These are phyloP conservation scores for Penicillium fuscoglaucum DNA, from an alignment of 2,329 filamentous ascomycete genomes.

Conservation along the genomic window DNA sequence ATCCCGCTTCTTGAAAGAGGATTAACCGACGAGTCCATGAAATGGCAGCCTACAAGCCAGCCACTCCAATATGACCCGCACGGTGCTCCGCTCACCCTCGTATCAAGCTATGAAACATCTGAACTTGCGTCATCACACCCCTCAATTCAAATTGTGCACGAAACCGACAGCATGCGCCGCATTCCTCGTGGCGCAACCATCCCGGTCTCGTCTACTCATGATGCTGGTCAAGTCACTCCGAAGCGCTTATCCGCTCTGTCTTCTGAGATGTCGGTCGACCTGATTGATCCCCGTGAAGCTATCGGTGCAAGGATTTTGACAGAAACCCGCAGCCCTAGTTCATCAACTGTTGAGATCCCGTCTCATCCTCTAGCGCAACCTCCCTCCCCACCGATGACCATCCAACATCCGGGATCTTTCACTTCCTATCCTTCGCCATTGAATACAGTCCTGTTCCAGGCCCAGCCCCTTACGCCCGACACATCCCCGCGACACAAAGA, in stretches of 20 bases:
- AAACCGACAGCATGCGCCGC: slow-evolving; percentile 53
- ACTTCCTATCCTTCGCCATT: slow-evolving; percentile 34
- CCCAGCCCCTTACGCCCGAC: slow-evolving; percentile 45
- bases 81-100: slow-evolving; percentile 29
- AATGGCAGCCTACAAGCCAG: slow-evolving; percentile 38
- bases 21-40: slow-evolving; percentile 51
- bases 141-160: slow-evolving; percentile 53
- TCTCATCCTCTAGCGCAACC: slow-evolving; percentile 49
- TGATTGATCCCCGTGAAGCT: slow-evolving; percentile 45
- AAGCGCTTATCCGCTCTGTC: slow-evolving; percentile 57
- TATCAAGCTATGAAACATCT: slow-evolving; percentile 30
- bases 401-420: slow-evolving; percentile 40
- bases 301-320: slow-evolving; percentile 34
- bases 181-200: slow-evolving; percentile 48
- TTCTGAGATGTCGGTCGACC: slow-evolving; percentile 53
- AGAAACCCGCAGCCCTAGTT: slow-evolving; percentile 35
- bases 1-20: slow-evolving; percentile 74
- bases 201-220: slow-evolving; percentile 31
- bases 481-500: slow-evolving; percentile 40
- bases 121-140: slow-evolving; percentile 46
- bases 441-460: slow-evolving; percentile 36
- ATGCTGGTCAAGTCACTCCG: slow-evolving; percentile 43
- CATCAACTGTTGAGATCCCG: slow-evolving; percentile 45
- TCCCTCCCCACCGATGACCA: slow-evolving; percentile 49
- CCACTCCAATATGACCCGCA: slow-evolving; percentile 23